Conservation (phyloP, 441 rosid species). For the Erodium trifolium region DNA sequence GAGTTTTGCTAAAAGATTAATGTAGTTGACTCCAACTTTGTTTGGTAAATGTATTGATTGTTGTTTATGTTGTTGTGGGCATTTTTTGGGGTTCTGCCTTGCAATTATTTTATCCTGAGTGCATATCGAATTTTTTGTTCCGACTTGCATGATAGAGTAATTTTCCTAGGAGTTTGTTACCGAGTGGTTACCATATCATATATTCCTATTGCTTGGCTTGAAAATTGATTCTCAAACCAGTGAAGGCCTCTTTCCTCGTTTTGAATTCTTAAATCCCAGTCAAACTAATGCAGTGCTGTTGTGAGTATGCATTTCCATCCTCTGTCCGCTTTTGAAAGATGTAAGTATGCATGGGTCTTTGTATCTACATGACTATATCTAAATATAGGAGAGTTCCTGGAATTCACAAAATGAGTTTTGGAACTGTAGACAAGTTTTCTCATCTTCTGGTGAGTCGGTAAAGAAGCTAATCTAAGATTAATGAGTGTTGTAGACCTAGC, state of each 20-base stretch:
- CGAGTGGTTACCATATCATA: neutral
- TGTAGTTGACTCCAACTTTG: neutral
- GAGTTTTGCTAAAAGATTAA: neutral
- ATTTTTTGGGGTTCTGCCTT: neutral
- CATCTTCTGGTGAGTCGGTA: conserved; percentile 5
- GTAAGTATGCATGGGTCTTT: neutral
- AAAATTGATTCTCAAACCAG: neutral
- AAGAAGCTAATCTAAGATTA: neutral
- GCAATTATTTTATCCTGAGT: neutral
- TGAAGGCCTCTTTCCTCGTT: neutral
- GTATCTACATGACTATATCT: neutral
- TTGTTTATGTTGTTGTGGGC: conserved; percentile 1
- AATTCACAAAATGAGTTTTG: neutral
- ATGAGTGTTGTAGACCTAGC: neutral
- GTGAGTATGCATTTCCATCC: neutral
- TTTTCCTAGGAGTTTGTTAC: neutral
- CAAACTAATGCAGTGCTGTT: neutral
- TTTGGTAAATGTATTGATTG: conserved; percentile 1
- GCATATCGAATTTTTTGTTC: conserved; percentile 1
- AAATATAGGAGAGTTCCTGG: neutral
- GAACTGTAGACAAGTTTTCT: neutral
- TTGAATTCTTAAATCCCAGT: neutral
- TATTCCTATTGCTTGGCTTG: neutral
- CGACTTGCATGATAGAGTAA: neutral
- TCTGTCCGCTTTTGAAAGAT: conserved; percentile 1